phyloP scores from a whole-genome alignment of 768 basidiomycete species.

The Krasilnikovozyma curviuscula region DNA sequence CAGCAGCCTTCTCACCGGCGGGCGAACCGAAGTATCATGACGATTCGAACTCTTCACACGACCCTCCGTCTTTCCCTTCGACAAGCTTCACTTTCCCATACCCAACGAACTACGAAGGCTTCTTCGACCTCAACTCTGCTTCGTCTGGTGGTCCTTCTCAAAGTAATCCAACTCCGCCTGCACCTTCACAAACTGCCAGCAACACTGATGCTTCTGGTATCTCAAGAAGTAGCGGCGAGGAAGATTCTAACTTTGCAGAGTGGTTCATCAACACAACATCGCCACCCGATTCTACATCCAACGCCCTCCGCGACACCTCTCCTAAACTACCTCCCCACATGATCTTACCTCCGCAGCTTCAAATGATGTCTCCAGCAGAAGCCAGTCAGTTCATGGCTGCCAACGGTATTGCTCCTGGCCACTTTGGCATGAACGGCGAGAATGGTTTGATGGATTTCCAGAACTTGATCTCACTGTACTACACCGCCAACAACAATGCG shows the following conservation, averaged over 20 bases:
- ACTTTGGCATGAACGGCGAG: too few relatives aligned
- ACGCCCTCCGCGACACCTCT: neutral
- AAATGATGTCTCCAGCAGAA: conserved; percentile 1
- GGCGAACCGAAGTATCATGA: conserved; percentile 6
- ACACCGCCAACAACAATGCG: conserved; percentile 23
- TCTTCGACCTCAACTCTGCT: conserved; percentile 25
- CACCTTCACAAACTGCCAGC: too few relatives aligned
- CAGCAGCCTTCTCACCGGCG: conserved; percentile 4
- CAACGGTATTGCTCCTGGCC: too few relatives aligned
- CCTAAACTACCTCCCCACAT: neutral
- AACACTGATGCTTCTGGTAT: conserved; percentile 3
- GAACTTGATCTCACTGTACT: conserved; percentile 26
- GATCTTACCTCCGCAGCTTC: neutral
- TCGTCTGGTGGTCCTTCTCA: neutral
- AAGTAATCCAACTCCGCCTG: neutral
- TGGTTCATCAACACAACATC: neutral
- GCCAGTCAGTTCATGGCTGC: conserved; percentile 1
- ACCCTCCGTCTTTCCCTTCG: conserved; percentile 18
- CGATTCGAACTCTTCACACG: conserved; percentile 1
- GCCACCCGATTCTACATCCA: neutral
- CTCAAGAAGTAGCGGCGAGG: conserved; percentile 1
- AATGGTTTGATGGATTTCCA: conserved; percentile 26
- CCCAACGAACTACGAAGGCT: conserved; percentile 22
- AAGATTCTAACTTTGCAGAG: too few relatives aligned
- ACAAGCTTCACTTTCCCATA: conserved; percentile 25